Base-by-base conservation (phyloP, 768 basidiomycete species). In the Kondoa malvinella region DNA sequence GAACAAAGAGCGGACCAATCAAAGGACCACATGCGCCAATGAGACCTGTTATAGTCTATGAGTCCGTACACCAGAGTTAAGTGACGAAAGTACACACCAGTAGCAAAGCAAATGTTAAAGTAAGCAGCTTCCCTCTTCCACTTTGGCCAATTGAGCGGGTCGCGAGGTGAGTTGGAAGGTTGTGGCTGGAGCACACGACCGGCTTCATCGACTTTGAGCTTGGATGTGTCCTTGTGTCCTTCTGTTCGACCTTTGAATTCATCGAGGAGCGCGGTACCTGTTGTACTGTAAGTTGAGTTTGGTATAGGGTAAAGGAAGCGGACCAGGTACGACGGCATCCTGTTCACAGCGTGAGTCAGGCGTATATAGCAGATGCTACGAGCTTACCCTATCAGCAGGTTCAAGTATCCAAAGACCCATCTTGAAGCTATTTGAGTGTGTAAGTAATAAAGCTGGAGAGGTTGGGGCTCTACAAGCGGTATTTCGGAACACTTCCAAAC, bases 81-180 rank as follows among this genome's bases (percentile, higher is more conserved):
- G 12, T 8, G 8, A 8, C 12, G 12, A 50, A 8, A 50, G 40
- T 50, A 50, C 40, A 8, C 40, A 50, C 59, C 56, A 56, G 56
- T 56, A 56, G 56, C 56, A 56, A 56, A 56, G 25, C 56, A 56
- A 25, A 56, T 56, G 56, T 56, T 56, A 56, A 25, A 16, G 25
- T 16, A 56, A 32, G 59, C 59, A 12, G 59, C 59, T 61, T 61
- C 59, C n/a, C n/a, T 61, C 59, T 61, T 61, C 59, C 59, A 61
- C n/a, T 61, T 27, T 50, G 40, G 40, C 40, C 40, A 50, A 50
- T 50, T 50, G 12, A 32, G 59, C 59, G 26, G 31, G 25, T 61
- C 59, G 16, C 59, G 59, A 61, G 59, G 59, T 27, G 26, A 27
- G 31, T 61, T 61, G 59, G 8, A 8, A 27, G 59, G 59, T 61